Base-by-base conservation (phyloP, 257 asterid genomes). In the Capsicum chinense region DNA sequence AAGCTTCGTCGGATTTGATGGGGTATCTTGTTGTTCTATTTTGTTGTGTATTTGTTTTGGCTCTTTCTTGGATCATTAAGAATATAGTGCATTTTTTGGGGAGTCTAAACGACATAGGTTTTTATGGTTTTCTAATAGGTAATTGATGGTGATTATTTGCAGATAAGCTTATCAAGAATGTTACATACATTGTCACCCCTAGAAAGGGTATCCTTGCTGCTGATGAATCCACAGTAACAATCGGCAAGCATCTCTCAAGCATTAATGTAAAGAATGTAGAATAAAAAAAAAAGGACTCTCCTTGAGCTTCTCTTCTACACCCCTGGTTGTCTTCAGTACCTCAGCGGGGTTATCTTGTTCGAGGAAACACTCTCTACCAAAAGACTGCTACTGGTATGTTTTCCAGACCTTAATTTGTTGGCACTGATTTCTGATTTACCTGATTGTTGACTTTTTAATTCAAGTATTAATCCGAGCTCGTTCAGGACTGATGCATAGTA, bases 151-250 rank as follows among this genome's bases (percentile, higher is more conserved):
- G 63, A 14, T 67, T 26, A 33, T 64, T 9, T 86, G 70, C 78
- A 86, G 89, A 86, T 54, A 87, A 86, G 79, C 89, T 86, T 33
- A 86, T 84, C 14, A 84, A 82, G 73, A 86, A 84, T 83, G 92
- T 90, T 42, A 37, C 73, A 68, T 87, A 89, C 82, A 87, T 89
- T 60, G 89, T 82, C 3, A 89, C 90, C 44, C 92, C 89, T 56
- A 90, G 92, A 11, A 89, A 87, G 86, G 90, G 92, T 21, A 87
- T 89, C 56, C 90, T 89, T 52, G 90, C 90, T 33, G 90, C 90
- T 37, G 90, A 89, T 66, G 92, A 89, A 83, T 86, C 90, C 17
- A 86, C 90, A 21, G 92, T 90, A 76, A 88, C 91, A 39, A 86
- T 87, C 0, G 89, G 91, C 59, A 88, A 86, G 47, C 90, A 89